Base-by-base conservation (phyloP, 179 eudicot genomes). In the Patellifolia procumbens region DNA sequence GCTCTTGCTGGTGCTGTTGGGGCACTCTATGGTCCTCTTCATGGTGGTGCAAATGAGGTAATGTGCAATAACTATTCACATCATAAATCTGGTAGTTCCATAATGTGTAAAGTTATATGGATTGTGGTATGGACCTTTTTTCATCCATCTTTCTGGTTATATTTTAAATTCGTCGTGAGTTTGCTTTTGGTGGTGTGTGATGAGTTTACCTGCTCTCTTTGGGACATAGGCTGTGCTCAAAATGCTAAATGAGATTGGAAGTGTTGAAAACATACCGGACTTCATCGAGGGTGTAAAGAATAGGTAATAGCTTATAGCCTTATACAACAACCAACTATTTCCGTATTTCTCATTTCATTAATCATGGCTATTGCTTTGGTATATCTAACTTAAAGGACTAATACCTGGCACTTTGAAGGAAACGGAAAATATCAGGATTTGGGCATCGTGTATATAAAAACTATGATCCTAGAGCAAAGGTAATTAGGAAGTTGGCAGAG, bases 11-110 rank as follows among this genome's bases (percentile, higher is more conserved):
- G 99, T 65, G 97, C 99, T 31, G 94, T 93, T 79, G 99, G 99
- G 76, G 99, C 99, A 72, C 84, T 95, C 60, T 95, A 93, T 89
- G 99, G 99, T 55, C 99, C 99, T 76, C 99, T 95, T 81, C 99
- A 95, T 84, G 99, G 99, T 78, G 99, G 99, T 79, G 99, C 99
- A 60, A 95, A 95, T 85, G 99, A 95, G 97, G 99, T 95, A 84
- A 53, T 77, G 56, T 52, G 52, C 68, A 72, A 16, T 70, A 29
- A n/a, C 31, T 5, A 26, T 8, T 55, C 34, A 13, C 68, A 28
- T 59, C 35, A 29, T 58, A 19, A n/a, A 16, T 59, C 29, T 4
- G 59, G 4, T 26, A 52, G 34, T 35, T 32, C 35, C 61, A 19
- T 66, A 8, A n/a, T 66, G 6, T 70, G 9, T n/a, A 55, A 22